Conservation (phyloP, 73 alveolate species). For the Paramecium tetraurelia region DNA sequence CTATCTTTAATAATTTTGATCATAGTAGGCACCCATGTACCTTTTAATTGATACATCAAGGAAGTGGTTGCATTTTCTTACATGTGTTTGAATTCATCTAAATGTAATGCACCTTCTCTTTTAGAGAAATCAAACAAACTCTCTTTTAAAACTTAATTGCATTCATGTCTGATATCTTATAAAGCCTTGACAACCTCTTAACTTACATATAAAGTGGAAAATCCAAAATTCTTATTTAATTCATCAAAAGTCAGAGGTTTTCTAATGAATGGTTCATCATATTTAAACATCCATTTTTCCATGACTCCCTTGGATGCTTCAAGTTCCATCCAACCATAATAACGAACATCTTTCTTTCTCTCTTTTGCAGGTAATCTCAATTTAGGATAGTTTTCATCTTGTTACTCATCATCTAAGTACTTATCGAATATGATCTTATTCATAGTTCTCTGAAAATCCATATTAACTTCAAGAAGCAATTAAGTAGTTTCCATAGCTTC, state of each 20-base stretch:
- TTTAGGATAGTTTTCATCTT: slow-evolving; percentile 60
- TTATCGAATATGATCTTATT: slow-evolving; percentile 95
- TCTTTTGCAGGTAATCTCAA: slow-evolving; percentile 71
- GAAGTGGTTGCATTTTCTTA: slow-evolving; percentile 86
- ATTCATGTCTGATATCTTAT: slow-evolving; percentile 89
- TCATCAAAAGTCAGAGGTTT: slow-evolving; percentile 78
- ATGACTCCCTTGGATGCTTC: slow-evolving; percentile 56
- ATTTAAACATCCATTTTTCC: slow-evolving; percentile 51
- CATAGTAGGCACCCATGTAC: slow-evolving; percentile 91
- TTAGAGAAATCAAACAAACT: slow-evolving; percentile 10
- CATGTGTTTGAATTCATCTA: slow-evolving; percentile 94
- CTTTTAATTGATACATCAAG: slow-evolving; percentile 82
- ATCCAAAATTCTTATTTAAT: slow-evolving; percentile 81
- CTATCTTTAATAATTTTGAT: slow-evolving; percentile 88
- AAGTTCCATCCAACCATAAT: slow-evolving; percentile 77
- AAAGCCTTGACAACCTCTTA: slow-evolving; percentile 79
- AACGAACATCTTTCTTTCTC: slow-evolving; percentile 52
- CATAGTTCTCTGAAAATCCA: slow-evolving; percentile 96
- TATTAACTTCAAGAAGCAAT: slow-evolving; percentile 76
- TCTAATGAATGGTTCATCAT: slow-evolving; percentile 72
- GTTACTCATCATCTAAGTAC: slow-evolving; percentile 68
- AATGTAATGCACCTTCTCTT: slow-evolving; percentile 47
- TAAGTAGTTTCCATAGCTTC: slow-evolving; percentile 69
- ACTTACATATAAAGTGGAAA: slow-evolving; percentile 79
- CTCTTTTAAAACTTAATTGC: slow-evolving; percentile 17